Percentiles rank a stretch among this genome's conserved stretches.
Evolutionary conservation across 192 early-diverging fungal genomes (phyloP).

Genomic region (Backusella psychrophila): DNA sequence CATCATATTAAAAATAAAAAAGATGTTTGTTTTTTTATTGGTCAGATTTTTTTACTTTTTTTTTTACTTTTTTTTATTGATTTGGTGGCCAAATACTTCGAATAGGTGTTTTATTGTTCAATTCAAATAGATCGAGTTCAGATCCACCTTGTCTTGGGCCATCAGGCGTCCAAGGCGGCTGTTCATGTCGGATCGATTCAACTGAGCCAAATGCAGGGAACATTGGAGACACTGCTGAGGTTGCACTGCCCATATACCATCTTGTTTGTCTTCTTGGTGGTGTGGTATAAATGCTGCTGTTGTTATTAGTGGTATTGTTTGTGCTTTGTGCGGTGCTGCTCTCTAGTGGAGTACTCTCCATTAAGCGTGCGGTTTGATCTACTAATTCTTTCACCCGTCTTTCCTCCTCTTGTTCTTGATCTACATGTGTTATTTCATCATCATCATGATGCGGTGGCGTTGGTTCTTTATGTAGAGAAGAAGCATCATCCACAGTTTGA

Average conservation of each 20-base stretch:
- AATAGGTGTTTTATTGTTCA: not conserved
- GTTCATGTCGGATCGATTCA: not conserved
- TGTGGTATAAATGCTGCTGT: not conserved
- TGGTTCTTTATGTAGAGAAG: not conserved
- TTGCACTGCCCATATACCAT: not conserved
- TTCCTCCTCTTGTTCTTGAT: too few relatives aligned
- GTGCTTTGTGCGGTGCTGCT: not conserved
- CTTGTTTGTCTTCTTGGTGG: not conserved
- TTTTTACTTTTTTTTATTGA: not conserved
- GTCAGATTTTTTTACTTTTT: not conserved
- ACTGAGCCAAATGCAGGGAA: not conserved
- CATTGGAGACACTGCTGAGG: not conserved
- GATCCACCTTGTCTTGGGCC: not conserved
- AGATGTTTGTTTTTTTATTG: not conserved
- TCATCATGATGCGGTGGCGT: not conserved
- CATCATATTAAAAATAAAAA: not conserved
- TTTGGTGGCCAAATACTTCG: not conserved
- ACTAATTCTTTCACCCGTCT: not conserved
- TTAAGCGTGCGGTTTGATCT: not conserved
- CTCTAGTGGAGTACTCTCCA: not conserved
- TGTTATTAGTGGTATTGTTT: not conserved
- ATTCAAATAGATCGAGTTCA: not conserved
- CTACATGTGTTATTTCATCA: too few relatives aligned
- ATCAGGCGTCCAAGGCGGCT: not conserved
- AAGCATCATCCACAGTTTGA: not conserved